Evolutionary conservation across 805 yeast species (phyloP).

Genomic region (Kazachstania viticola): DNA sequence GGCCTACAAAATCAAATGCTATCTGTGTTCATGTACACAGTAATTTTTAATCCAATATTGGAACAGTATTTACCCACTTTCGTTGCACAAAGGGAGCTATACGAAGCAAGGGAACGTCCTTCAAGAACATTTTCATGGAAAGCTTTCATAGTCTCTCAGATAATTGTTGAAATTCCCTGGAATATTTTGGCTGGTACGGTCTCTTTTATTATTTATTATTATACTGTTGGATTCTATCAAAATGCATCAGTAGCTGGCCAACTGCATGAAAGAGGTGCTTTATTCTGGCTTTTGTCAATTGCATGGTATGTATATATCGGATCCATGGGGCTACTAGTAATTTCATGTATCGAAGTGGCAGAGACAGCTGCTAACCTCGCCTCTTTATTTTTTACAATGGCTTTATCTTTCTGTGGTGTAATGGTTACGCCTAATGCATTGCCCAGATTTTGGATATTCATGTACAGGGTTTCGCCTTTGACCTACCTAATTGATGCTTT

Average conservation of each 20-base stretch:
- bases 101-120: conserved; percentile 66
- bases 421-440: conserved; percentile 44
- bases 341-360: conserved; percentile 47
- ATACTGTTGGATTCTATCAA: conserved; percentile 56
- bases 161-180: conserved; percentile 59
- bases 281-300: conserved; percentile 35
- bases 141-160: conserved; percentile 50
- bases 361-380: conserved; percentile 57
- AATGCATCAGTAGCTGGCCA: conserved; percentile 47
- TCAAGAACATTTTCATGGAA: conserved; percentile 61
- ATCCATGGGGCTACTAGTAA: conserved; percentile 46
- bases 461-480: conserved; percentile 68
- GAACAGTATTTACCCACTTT: conserved; percentile 57
- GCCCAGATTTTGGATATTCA: conserved; percentile 74
- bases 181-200: conserved; percentile 49
- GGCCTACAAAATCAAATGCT: conserved; percentile 78
- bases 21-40: conserved; percentile 55
- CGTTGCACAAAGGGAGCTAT: conserved; percentile 50
- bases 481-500: conserved; percentile 52
- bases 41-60: conserved; percentile 43
- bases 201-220: conserved; percentile 52
- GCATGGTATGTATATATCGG: conserved; percentile 45
- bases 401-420: conserved; percentile 71
- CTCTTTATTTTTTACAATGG: conserved; percentile 46
- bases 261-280: conserved; percentile 43